Evolutionary conservation across 2,329 filamentous ascomycete genomes (phyloP), one percentile per base, ranked within the genome.

Genomic region (Orbilia blumenaviensis): DNA sequence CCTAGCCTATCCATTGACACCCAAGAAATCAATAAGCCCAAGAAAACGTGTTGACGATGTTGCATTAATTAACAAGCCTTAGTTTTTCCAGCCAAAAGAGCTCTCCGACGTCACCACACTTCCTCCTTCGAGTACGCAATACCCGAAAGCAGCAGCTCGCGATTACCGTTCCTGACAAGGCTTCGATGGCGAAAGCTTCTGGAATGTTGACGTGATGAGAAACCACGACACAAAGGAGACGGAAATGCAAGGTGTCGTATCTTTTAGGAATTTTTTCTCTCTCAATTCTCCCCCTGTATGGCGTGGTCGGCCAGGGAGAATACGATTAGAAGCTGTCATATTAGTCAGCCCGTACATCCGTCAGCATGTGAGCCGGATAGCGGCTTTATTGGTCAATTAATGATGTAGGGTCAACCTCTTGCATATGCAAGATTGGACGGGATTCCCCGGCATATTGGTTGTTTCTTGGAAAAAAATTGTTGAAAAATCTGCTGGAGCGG

Each of bases 161-260:
- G 7, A 32, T 21, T 29, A 25, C 42, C 25, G 56, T 63, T 56
- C 56, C 66, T 62, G 46, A 71, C 44, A 63, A 38, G 66, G 56
- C 66, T 52, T 36, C 44, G 56, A 71, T 71, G 66, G 56, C 56
- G 66, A 54, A 27, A 71, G 12, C 16, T 38, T 63, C 44, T 34
- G 34, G 56, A 46, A 71, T 60, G 21, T 56, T 68, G 64, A 68
- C 64, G 52, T 68, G 64, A 68, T 61, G 34, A 29, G 4, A 58
- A 25, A 58, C n/a, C 8, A 32, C 12, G n/a, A 34, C 2, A 1
- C 27, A 8, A 27, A 38, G 9, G 34, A 36, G 18, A 18, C 1
- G 23, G 12, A 52, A 41, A 52, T 54, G 66, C 56, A 63, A 71
- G 56, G 56, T 60, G 54, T 60, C 25, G 18, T 42, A 16, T 44